A percentile compares a stretch with the other conserved stretches of the same genome.
These are phyloP conservation scores for Penicillium cataractarum DNA, from an alignment of 495 filamentous ascomycete species.

Conservation along the genomic window DNA sequence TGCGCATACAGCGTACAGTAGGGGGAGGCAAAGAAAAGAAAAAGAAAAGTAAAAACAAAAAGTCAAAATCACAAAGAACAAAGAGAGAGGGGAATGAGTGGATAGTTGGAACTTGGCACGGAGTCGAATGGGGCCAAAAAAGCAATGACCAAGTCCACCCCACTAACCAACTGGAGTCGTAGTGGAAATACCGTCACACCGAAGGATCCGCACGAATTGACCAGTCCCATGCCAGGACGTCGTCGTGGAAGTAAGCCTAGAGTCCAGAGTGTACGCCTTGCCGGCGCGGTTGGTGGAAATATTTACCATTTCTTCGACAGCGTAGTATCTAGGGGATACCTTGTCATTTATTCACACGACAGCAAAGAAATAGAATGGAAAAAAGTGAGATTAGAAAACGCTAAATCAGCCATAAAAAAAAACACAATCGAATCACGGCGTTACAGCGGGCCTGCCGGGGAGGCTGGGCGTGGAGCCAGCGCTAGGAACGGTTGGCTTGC, in stretches of 20 bases:
- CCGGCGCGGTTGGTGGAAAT: neutral
- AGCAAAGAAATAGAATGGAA: neutral
- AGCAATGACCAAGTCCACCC: constrained; percentile 1
- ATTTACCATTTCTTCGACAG: neutral
- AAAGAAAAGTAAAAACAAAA: constrained; percentile 1
- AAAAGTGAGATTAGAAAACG: neutral
- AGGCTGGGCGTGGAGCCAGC: constrained; percentile 4
- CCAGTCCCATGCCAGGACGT: neutral
- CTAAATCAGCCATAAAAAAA: neutral
- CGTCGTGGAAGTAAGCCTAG: neutral
- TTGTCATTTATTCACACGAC: neutral
- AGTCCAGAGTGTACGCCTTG: neutral
- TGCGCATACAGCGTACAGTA: constrained; percentile 37
- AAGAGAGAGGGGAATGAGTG: constrained; percentile 9
- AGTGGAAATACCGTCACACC: constrained; percentile 2
- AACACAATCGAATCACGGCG: neutral
- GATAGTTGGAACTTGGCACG: neutral
- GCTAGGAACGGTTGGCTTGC: constrained; percentile 11
- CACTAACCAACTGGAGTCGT: neutral
- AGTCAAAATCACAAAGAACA: constrained; percentile 4
- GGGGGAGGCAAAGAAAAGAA: constrained; percentile 15
- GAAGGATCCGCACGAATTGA: constrained; percentile 6
- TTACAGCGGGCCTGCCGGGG: neutral
- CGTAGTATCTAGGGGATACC: neutral
- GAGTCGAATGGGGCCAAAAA: constrained; percentile 4